Conservation (phyloP, 495 filamentous ascomycete genomes). For the Penicillium crystallinum region DNA sequence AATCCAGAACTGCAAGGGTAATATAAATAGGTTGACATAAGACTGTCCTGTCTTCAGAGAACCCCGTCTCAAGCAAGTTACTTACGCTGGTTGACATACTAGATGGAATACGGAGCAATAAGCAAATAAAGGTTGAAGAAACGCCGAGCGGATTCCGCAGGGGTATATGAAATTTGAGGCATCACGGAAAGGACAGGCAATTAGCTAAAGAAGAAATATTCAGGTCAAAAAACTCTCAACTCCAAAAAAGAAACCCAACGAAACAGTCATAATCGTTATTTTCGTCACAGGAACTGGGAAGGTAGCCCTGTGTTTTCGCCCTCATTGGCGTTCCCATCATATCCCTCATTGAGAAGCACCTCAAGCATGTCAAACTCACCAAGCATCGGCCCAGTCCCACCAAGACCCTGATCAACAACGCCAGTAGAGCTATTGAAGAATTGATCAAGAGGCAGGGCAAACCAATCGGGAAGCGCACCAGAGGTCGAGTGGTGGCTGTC, state of each 20-base stretch:
- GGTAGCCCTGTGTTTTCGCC: constrained; percentile 18
- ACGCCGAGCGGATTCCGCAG: constrained; percentile 14
- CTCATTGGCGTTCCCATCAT: constrained; percentile 31
- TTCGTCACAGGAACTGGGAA: constrained; percentile 18
- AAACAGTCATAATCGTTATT: not conserved
- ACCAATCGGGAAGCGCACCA: constrained; percentile 41
- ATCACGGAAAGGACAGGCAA: not conserved
- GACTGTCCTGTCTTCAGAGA: too few species aligned
- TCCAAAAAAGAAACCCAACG: not conserved
- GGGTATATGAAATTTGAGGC: constrained; percentile 22
- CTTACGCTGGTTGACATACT: not conserved
- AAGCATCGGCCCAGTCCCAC: constrained; percentile 45
- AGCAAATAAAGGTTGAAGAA: constrained; percentile 1
- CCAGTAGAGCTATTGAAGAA: constrained; percentile 47
- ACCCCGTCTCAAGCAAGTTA: constrained; percentile 16
- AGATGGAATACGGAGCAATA: not conserved
- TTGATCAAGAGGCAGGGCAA: constrained; percentile 45
- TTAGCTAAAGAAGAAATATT: not conserved
- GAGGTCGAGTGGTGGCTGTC: constrained; percentile 25
- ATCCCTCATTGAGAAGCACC: constrained; percentile 43
- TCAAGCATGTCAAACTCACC: constrained; percentile 48
- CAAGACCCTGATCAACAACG: constrained; percentile 46
- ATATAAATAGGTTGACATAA: too few species aligned
- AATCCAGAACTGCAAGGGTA: not conserved
- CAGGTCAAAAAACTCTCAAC: not conserved